phyloP scores from a whole-genome alignment of 2,329 filamentous ascomycete species.

The Diplodia corticola region DNA sequence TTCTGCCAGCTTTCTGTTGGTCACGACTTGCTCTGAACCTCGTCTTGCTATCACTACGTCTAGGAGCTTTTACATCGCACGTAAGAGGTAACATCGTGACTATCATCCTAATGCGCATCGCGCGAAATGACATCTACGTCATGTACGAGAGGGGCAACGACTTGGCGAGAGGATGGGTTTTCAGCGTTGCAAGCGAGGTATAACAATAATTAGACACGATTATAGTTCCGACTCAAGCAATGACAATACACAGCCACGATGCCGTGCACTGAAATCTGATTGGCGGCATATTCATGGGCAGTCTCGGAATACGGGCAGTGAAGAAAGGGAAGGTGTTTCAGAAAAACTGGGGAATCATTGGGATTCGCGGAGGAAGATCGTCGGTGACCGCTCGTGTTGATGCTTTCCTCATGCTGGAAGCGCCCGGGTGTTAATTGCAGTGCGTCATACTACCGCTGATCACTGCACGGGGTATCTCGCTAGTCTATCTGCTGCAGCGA shows the following conservation, averaged over 20 bases:
- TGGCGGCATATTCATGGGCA: neutral
- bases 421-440: neutral
- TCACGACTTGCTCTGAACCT: no score
- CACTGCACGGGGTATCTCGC: neutral
- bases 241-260: neutral
- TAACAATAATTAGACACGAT: neutral
- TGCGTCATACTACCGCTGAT: neutral
- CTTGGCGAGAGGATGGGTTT: neutral
- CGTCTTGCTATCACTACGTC: no score
- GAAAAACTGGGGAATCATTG: neutral
- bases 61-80: neutral
- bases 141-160: neutral
- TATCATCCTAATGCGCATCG: neutral
- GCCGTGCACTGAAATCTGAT: neutral
- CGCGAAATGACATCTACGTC: neutral
- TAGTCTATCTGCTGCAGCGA: neutral
- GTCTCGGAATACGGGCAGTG: neutral
- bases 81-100: neutral
- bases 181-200: neutral
- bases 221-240: neutral
- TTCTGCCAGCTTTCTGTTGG: no score
- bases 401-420: neutral
- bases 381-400: neutral
- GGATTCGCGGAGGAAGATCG: neutral
- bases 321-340: constrained; percentile 5